Evolutionary conservation across 2,329 filamentous ascomycete genomes (phyloP).

Genomic region (Neonectria coccinea): DNA sequence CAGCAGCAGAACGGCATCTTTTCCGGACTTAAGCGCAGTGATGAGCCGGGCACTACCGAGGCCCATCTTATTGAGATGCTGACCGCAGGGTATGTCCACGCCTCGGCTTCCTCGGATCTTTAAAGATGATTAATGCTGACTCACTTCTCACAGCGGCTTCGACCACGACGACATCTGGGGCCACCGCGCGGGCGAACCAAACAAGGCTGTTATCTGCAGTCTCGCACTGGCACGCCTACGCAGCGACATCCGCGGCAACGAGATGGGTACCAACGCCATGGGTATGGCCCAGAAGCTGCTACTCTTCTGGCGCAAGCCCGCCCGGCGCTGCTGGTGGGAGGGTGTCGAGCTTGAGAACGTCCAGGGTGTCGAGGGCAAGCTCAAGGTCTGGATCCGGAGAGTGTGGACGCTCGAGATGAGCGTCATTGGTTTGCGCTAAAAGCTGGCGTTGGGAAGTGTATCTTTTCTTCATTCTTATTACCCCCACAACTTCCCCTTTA

Average conservation of each 20-base stretch:
- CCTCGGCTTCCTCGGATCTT: too few relatives aligned
- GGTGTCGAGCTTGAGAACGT: conserved; percentile 91
- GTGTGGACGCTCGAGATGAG: conserved; percentile 99
- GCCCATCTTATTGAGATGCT: conserved; percentile 99
- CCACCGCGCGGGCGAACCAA: conserved; percentile 95
- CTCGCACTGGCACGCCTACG: conserved; percentile 91
- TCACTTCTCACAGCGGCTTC: conserved; percentile 77
- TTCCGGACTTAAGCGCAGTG: conserved; percentile 91
- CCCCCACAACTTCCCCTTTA: conserved; percentile 25
- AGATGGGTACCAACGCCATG: conserved; percentile 80
- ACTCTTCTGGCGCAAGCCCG: conserved; percentile 97
- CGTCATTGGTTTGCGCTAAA: conserved; percentile 82
- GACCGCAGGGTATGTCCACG: conserved; percentile 84
- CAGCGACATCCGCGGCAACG: conserved; percentile 88
- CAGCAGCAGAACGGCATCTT: conserved; percentile 95
- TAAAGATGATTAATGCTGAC: conserved; percentile 7
- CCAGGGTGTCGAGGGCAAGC: conserved; percentile 87
- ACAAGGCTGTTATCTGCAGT: conserved; percentile 98
- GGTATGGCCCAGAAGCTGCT: conserved; percentile 99
- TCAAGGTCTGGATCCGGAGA: conserved; percentile 98
- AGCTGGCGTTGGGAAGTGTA: conserved; percentile 21
- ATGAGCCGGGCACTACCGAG: conserved; percentile 95
- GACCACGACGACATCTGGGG: conserved; percentile 97
- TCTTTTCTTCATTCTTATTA: conserved; percentile 27
- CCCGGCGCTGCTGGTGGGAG: conserved; percentile 98